phyloP scores from a whole-genome alignment of 1,284 basidiomycete species.

The Puccinia triticina region DNA sequence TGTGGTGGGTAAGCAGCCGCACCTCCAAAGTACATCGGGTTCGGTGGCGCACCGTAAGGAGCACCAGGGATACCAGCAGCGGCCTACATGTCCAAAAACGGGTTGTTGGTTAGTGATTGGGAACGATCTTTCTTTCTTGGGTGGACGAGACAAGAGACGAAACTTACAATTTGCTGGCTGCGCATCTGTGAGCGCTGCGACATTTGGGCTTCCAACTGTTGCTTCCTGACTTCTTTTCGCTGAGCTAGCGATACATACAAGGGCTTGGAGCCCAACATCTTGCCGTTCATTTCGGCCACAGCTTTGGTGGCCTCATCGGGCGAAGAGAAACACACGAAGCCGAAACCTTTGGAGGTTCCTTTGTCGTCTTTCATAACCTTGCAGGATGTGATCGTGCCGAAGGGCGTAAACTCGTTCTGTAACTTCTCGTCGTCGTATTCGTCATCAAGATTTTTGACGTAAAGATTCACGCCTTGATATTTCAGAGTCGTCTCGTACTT shows the following conservation, averaged over 20 bases:
- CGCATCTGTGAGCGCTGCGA: slow-evolving; percentile 93
- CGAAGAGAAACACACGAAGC: slow-evolving; percentile 98
- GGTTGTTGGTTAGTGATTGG: neutral
- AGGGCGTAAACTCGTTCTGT: slow-evolving; percentile 91
- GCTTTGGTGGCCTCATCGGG: slow-evolving; percentile 99
- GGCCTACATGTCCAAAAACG: slow-evolving; percentile 60
- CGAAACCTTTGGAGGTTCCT: slow-evolving; percentile 88
- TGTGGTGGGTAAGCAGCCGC: slow-evolving; percentile 64
- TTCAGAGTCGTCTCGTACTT: slow-evolving; percentile 98
- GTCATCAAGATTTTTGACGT: slow-evolving; percentile 93
- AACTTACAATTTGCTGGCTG: slow-evolving; percentile 75
- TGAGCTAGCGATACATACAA: slow-evolving; percentile 98
- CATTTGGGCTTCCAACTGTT: slow-evolving; percentile 98
- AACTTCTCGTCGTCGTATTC: slow-evolving; percentile 94
- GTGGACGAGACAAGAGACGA: neutral
- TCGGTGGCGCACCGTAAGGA: slow-evolving; percentile 55
- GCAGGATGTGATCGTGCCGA: slow-evolving; percentile 95
- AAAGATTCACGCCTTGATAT: slow-evolving; percentile 98
- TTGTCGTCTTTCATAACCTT: slow-evolving; percentile 99
- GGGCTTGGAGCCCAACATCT: slow-evolving; percentile 98
- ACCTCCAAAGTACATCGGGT: slow-evolving; percentile 55
- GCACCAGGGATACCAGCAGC: slow-evolving; percentile 78
- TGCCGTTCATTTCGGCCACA: slow-evolving; percentile 99
- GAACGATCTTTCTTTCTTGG: neutral
- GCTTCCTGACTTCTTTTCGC: slow-evolving; percentile 95